phyloP scores from a whole-genome alignment of 306 rosid species.

The Arachis stenosperma region DNA sequence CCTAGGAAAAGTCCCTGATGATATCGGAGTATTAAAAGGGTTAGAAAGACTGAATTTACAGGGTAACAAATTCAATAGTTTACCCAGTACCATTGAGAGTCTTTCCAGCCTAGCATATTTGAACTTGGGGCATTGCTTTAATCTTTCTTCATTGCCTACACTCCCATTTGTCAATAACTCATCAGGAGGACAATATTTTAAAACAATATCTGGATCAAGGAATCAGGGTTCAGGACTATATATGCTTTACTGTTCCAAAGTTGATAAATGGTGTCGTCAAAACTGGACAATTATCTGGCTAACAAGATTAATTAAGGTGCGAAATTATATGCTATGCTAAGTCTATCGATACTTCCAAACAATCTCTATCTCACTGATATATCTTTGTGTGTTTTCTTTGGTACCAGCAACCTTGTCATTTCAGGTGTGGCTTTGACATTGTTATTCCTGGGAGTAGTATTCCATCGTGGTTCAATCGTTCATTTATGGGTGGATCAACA shows the following conservation, averaged over 20 bases:
- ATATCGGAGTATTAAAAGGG: slow-evolving; percentile 1
- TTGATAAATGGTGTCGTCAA: neutral
- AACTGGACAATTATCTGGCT: neutral
- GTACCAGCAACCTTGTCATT: neutral
- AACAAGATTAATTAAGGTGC: neutral
- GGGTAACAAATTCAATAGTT: neutral
- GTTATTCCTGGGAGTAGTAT: neutral
- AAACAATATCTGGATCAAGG: neutral
- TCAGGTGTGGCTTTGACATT: slow-evolving; percentile 35
- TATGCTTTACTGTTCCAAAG: slow-evolving; percentile 1
- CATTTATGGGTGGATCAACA: neutral
- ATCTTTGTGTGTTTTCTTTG: neutral
- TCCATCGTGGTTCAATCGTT: neutral
- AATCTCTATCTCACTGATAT: no score
- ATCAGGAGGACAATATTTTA: slow-evolving; percentile 6
- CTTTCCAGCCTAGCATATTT: slow-evolving; percentile 30
- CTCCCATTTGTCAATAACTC: neutral
- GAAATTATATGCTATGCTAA: neutral
- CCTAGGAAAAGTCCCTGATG: slow-evolving; percentile 16
- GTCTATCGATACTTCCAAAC: no score
- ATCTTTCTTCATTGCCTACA: neutral
- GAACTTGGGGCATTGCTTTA: slow-evolving; percentile 16
- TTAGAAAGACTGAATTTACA: slow-evolving; percentile 32
- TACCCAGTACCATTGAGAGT: neutral
- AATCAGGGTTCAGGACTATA: slow-evolving; percentile 29